Evolutionary conservation across 106 monocot genomes (phyloP).

Genomic region (Chionographis japonica): DNA sequence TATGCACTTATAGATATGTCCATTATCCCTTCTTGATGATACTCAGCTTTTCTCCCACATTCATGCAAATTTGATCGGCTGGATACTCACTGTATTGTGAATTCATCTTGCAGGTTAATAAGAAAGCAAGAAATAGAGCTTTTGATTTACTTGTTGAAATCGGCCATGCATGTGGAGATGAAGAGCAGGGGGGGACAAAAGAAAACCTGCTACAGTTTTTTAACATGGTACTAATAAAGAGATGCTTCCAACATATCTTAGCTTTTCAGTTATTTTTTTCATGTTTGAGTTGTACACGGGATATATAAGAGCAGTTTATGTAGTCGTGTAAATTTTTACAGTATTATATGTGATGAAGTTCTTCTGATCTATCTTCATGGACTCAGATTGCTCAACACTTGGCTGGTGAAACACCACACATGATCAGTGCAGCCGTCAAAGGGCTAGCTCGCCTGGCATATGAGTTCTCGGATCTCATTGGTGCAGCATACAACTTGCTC

Average conservation of each 20-base stretch:
- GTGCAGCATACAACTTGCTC: conserved; percentile 72
- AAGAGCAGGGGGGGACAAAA: conserved; percentile 55
- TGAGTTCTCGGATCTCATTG: conserved; percentile 97
- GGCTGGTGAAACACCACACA: conserved; percentile 70
- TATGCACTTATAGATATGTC: too few relatives aligned
- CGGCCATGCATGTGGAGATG: conserved; percentile 84
- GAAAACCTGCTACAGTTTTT: conserved; percentile 66
- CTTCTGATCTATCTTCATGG: conserved; percentile 1
- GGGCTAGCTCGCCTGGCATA: conserved; percentile 90
- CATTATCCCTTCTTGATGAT: neutral
- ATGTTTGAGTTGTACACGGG: neutral
- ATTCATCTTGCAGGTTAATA: conserved; percentile 53
- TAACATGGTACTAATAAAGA: conserved; percentile 55
- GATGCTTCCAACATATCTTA: neutral
- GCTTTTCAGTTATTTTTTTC: neutral
- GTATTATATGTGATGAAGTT: neutral
- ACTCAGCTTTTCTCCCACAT: neutral
- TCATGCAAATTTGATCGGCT: neutral
- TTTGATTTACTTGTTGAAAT: conserved; percentile 90
- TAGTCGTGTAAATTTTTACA: neutral
- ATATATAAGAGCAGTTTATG: neutral
- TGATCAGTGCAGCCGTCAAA: conserved; percentile 90
- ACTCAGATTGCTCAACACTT: conserved; percentile 69
- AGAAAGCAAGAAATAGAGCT: conserved; percentile 89
- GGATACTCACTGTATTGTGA: neutral